phyloP scores from a whole-genome alignment of 2,329 filamentous ascomycete species.

The Fusarium sp. region DNA sequence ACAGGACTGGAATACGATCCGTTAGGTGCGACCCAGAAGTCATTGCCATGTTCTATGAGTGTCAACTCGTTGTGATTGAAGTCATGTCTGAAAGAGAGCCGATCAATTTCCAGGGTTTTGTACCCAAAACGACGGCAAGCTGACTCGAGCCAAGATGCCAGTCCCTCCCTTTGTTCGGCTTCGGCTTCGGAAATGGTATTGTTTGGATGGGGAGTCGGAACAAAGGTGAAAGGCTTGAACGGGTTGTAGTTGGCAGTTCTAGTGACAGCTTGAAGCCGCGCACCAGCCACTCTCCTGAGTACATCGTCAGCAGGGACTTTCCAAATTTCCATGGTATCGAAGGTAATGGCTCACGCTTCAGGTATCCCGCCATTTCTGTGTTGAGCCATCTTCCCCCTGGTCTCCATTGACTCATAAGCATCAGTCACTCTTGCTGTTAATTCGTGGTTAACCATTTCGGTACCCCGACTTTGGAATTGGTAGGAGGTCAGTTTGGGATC shows the following conservation, averaged over 20 bases:
- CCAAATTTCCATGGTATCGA: neutral
- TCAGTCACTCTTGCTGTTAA: conserved; percentile 2
- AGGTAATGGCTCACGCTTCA: conserved; percentile 10
- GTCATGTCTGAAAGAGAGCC: conserved; percentile 33
- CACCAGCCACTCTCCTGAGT: conserved; percentile 16
- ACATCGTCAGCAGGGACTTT: neutral
- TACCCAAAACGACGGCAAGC: conserved; percentile 36
- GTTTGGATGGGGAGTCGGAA: neutral
- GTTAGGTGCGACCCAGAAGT: neutral
- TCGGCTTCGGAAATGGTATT: conserved; percentile 1
- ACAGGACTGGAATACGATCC: neutral
- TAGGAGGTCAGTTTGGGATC: neutral
- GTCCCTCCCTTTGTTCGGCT: neutral
- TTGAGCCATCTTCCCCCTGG: neutral
- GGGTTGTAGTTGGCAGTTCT: conserved; percentile 22
- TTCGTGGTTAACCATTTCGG: conserved; percentile 5
- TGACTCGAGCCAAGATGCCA: conserved; percentile 31
- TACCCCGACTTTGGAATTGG: neutral
- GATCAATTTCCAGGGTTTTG: conserved; percentile 40
- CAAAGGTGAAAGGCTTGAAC: neutral
- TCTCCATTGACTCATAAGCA: neutral
- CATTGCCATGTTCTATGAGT: neutral
- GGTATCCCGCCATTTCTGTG: conserved; percentile 7
- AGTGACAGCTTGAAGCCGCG: conserved; percentile 35
- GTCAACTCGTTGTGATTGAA: neutral